phyloP scores from a whole-genome alignment of 1,284 basidiomycete species.

The Sphaerobolus stellatus region DNA sequence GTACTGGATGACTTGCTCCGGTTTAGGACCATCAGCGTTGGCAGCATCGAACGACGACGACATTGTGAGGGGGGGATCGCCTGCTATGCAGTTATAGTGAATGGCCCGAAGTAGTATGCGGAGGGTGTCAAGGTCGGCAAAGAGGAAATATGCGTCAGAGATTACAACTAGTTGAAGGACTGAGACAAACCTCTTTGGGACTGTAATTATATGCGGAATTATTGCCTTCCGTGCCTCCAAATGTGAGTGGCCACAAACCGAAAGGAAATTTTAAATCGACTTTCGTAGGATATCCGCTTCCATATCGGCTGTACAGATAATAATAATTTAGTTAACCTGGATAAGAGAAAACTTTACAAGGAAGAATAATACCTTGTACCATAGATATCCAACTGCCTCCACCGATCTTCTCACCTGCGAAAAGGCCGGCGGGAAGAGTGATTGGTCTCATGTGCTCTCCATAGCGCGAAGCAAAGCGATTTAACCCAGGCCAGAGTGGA shows the following conservation, averaged over 20 bases:
- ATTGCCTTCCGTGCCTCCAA: no score
- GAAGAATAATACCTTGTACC: no score
- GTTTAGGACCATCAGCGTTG: slow-evolving; percentile 7
- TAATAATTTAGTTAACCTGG: no score
- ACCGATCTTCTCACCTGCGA: no score
- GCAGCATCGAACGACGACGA: slow-evolving; percentile 1
- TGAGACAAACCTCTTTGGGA: not conserved
- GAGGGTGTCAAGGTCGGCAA: slow-evolving; percentile 60
- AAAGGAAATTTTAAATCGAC: slow-evolving; percentile 51
- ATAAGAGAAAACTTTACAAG: no score
- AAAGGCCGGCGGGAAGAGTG: no score
- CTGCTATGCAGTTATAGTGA: slow-evolving; percentile 44
- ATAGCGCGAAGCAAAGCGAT: no score
- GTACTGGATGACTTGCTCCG: slow-evolving; percentile 28
- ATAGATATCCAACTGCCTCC: no score
- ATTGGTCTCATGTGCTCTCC: no score
- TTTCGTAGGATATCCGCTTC: slow-evolving; percentile 56
- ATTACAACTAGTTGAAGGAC: no score
- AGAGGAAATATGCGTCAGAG: slow-evolving; percentile 52
- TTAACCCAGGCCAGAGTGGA: no score
- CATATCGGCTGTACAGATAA: slow-evolving; percentile 43
- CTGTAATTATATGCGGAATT: slow-evolving; percentile 21
- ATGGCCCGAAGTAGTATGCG: slow-evolving; percentile 49
- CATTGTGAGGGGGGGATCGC: slow-evolving; percentile 5
- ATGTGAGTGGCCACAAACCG: slow-evolving; percentile 59